Percentiles rank a stretch among this genome's conserved stretches.
Evolutionary conservation across 805 yeast species (phyloP).

Genomic region (Kodamaea kaohsiungensis): DNA sequence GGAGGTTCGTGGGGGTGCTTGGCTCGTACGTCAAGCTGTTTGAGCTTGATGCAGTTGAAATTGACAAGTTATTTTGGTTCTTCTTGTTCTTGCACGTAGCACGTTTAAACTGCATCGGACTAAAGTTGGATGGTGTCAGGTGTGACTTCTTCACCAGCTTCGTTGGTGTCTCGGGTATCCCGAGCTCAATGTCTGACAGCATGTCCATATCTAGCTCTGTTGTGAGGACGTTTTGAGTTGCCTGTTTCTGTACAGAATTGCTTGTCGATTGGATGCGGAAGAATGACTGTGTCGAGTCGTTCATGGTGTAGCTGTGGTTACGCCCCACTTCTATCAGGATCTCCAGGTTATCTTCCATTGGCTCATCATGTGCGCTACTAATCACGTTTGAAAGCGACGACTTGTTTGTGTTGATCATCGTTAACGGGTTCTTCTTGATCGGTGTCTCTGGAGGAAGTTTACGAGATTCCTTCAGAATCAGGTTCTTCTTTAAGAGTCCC

Average conservation of each 20-base stretch:
- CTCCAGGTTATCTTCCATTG: conserved; percentile 22
- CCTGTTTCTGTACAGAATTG: conserved; percentile 14
- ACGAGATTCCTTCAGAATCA: conserved; percentile 19
- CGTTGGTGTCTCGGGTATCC: conserved; percentile 42
- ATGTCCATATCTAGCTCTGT: conserved; percentile 20
- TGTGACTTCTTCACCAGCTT: conserved; percentile 31
- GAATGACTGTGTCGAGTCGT: conserved; percentile 35
- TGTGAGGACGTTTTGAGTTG: conserved; percentile 2
- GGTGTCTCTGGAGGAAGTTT: conserved; percentile 48
- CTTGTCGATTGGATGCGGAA: conserved; percentile 28
- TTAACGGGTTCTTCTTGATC: conserved; percentile 42
- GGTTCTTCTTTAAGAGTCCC: conserved; percentile 62
- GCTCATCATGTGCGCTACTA: conserved; percentile 22
- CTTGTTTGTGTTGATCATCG: conserved; percentile 29
- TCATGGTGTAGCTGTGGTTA: conserved; percentile 26
- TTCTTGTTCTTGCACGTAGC: conserved; percentile 2
- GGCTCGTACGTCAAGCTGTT: conserved; percentile 18
- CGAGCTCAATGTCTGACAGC: conserved; percentile 19
- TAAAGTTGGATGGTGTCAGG: conserved; percentile 30
- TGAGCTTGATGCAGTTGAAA: conserved; percentile 6
- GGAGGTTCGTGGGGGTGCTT: conserved; percentile 17
- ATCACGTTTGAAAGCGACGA: conserved; percentile 20
- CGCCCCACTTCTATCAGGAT: conserved; percentile 44
- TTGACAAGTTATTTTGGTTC: conserved; percentile 9
- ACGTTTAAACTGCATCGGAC: conserved; percentile 20